Base-by-base conservation (phyloP, 345 rosid genomes). In the Draba incana region DNA sequence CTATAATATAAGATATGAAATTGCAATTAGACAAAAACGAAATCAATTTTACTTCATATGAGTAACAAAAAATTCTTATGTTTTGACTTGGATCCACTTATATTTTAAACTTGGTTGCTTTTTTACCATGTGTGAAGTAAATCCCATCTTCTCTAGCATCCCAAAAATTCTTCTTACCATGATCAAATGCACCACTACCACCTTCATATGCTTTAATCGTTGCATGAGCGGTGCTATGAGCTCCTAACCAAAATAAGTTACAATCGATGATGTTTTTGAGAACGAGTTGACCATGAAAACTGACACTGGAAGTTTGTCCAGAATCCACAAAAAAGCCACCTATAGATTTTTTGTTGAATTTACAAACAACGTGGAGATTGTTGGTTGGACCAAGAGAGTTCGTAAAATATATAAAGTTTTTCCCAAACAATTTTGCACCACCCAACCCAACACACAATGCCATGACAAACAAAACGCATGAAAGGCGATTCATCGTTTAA, bases 61-160 rank as follows among this genome's bases (percentile, higher is more conserved):
- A 31, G 35, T 31, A 31, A 31, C 23, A 30, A 53, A 53, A 8
- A 2, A 47, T 8, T 7, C n/a, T 2, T 24, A 24, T 23, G 30
- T 50, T 24, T 24, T 52, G 3, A 35, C 14, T n/a, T 31, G 6
- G 12, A 37, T 3, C 58, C 60, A 35, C 35, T 35, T 55, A 35
- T 55, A 55, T 25, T 55, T 27, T 50, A 50, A 50, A 50, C 1
- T 50, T 50, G 33, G 60, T n/a, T n/a, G 8, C 8, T 10, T 15
- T 23, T 55, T 35, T 10, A 55, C 60, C 60, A 55, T 55, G 60
- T 16, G 60, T 55, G n/a, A 20, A 20, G 20, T 20, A 20, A 20
- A 20, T 20, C 20, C 20, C 20, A 20, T 20, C 20, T 20, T 20
- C 20, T 20, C 20, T 20, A 20, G 20, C 20, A 20, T 20, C 20